phyloP scores from a whole-genome alignment of 768 basidiomycete genomes.

The Paxillus rubicundulus region DNA sequence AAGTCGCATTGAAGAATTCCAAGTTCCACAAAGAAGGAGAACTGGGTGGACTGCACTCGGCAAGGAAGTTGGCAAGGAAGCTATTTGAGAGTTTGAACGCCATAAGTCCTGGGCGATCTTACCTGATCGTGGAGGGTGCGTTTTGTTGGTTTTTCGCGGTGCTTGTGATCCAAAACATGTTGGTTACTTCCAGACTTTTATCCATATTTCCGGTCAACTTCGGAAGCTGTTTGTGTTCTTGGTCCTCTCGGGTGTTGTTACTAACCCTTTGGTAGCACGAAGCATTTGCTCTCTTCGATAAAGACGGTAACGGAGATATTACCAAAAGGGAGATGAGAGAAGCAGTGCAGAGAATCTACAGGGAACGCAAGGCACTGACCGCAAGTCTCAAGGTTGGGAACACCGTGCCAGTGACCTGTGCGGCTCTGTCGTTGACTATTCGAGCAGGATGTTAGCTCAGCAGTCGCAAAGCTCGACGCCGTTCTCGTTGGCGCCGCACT shows the following conservation, averaged over 20 bases:
- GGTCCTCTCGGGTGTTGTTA: neutral
- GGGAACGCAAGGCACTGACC: conserved; percentile 69
- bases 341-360: conserved; percentile 76
- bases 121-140: conserved; percentile 67
- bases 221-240: conserved; percentile 56
- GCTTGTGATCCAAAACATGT: neutral
- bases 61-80: conserved; percentile 64
- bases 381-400: conserved; percentile 62
- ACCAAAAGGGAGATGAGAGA: conserved; percentile 78
- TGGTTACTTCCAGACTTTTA: conserved; percentile 55
- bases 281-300: conserved; percentile 72
- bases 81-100: conserved; percentile 61
- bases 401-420: neutral
- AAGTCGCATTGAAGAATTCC: conserved; percentile 67
- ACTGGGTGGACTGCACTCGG: conserved; percentile 58
- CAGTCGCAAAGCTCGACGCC: conserved; percentile 74
- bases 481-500: conserved; percentile 62
- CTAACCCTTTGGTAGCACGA: conserved; percentile 46
- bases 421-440: conserved; percentile 3
- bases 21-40: conserved; percentile 55
- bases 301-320: conserved; percentile 82
- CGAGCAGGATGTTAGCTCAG: conserved; percentile 64
- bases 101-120: conserved; percentile 54
- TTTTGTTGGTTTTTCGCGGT: neutral
- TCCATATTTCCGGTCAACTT: conserved; percentile 68